Conservation (phyloP, 352 stramenopile genomes). For the Pythium aquatile region DNA sequence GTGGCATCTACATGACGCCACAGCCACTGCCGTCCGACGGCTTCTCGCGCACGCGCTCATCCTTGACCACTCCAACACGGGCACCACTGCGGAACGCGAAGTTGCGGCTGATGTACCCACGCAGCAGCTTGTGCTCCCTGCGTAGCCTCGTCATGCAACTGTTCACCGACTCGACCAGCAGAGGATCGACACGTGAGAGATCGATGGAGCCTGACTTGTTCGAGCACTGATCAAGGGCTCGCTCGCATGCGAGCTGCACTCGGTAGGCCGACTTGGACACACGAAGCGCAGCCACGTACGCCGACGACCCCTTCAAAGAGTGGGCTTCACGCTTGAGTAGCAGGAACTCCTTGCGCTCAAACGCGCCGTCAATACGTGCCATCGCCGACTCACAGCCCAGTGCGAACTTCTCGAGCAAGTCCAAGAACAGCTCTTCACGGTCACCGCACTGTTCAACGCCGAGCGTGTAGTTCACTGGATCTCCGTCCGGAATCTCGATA, state of each 20-base stretch:
- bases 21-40: constrained; percentile 13
- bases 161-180: constrained; percentile 34
- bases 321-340: constrained; percentile 67
- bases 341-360: constrained; percentile 44
- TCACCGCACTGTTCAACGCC: constrained; percentile 80
- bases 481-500: constrained; percentile 68
- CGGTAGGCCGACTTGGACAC: constrained; percentile 83
- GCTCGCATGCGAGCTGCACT: constrained; percentile 74
- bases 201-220: constrained; percentile 29
- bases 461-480: constrained; percentile 76
- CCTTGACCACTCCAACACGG: neutral
- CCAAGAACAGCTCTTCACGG: constrained; percentile 75
- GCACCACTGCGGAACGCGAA: constrained; percentile 58
- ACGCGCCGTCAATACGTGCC: constrained; percentile 47
- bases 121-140: constrained; percentile 64
- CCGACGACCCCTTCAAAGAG: constrained; percentile 78
- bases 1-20: constrained; percentile 11
- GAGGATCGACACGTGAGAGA: constrained; percentile 25
- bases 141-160: constrained; percentile 42
- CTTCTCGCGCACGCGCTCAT: constrained; percentile 18
- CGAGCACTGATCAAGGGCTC: constrained; percentile 36
- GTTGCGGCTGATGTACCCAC: constrained; percentile 77
- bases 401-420: constrained; percentile 76
- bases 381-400: constrained; percentile 61
- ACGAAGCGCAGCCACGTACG: constrained; percentile 72